Conservation (phyloP, 2,329 filamentous ascomycete species). For the Penicillium sp. region DNA sequence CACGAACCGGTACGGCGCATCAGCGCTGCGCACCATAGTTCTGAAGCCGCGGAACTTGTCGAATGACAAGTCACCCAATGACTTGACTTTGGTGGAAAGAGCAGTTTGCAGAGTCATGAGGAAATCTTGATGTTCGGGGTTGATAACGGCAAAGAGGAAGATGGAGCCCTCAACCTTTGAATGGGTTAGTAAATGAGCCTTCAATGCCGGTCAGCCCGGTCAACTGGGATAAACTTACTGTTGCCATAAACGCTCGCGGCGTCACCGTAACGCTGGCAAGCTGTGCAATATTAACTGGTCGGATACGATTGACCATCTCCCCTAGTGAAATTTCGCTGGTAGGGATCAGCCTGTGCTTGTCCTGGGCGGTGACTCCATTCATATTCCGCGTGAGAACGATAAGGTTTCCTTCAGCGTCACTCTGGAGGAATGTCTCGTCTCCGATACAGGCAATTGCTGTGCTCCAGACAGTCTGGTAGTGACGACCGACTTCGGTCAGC, state of each 20-base stretch:
- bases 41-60: constrained; percentile 77
- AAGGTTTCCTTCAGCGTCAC: constrained; percentile 85
- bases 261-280: constrained; percentile 65
- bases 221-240: constrained; percentile 57
- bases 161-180: constrained; percentile 80
- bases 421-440: constrained; percentile 72
- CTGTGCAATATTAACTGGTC: constrained; percentile 66
- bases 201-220: neutral
- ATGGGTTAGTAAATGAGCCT: neutral
- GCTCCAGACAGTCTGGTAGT: constrained; percentile 78
- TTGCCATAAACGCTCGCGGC: constrained; percentile 83
- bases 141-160: constrained; percentile 82
- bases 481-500: constrained; percentile 72
- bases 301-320: constrained; percentile 89
- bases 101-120: constrained; percentile 76
- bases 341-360: constrained; percentile 67
- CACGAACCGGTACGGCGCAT: constrained; percentile 80
- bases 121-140: constrained; percentile 69
- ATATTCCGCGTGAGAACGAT: constrained; percentile 73
- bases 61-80: constrained; percentile 73
- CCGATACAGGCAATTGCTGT: constrained; percentile 74
- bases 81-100: constrained; percentile 64
- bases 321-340: constrained; percentile 81
- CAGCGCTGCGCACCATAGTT: constrained; percentile 66
- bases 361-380: constrained; percentile 70